Base-by-base conservation (phyloP, 371 early-diverging fungal species). In the Parasitella parasitica region DNA sequence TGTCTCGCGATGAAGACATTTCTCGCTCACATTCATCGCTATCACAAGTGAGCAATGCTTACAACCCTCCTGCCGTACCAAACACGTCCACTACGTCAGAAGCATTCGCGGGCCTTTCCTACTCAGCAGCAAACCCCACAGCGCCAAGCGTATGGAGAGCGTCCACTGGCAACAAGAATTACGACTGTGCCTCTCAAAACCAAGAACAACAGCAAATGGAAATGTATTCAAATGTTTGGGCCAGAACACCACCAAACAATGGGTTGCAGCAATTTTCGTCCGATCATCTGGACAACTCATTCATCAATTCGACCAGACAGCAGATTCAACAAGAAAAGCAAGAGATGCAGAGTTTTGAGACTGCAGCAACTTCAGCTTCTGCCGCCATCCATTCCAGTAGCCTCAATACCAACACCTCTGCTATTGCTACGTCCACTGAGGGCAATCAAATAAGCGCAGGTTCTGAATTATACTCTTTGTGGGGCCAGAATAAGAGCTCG, bases 1-100 rank as follows among this genome's bases (percentile, higher is more conserved):
- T 61, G 26, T 24, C 61, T 11, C 66, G 63, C 3, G 49, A 66
- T 34, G 63, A 62, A 24, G 64, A 54, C 2, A 27, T 59, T 5
- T 3, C 53, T 27, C 60, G 61, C 18, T 57, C 66, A 11, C 57
- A 57, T 2, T 32, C 43, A 2, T 22, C 43, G 6, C 13, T 56
- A 18, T 20, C 54, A 8, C 37, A 54, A 9, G 22, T 38, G 9
- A 30, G 24, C 27, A 8, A 15, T 28, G 49, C 6, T 4, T 49
- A 49, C 16, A 13, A n/a, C 6, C 49, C 11, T 26, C 27, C n/a
- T 26, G 24, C 48, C 2, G 48, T 22, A 6, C 43, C 41, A 32
- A 43, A 41, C n/a, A 18, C 39, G 9, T 9, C 38, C 5, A 24
- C 55, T 28, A 28, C 50, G 1, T 24, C n/a, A n/a, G n/a, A n/a